These are phyloP conservation scores for Tricholoma hemisulphureum DNA, from an alignment of 768 basidiomycete genomes.

Conservation along the genomic window DNA sequence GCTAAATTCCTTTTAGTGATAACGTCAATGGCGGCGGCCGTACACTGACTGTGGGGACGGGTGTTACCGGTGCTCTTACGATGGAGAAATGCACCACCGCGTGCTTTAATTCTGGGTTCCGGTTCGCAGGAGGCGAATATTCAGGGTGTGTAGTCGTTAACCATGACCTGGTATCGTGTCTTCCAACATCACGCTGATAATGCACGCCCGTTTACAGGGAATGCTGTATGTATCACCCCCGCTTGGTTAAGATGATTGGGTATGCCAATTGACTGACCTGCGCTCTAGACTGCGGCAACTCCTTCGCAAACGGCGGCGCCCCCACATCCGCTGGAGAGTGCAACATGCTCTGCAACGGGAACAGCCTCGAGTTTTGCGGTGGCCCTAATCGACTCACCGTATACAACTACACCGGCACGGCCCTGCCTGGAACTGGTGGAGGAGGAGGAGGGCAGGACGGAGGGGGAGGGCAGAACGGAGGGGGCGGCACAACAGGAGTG, in stretches of 20 bases:
- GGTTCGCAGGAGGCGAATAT: slow-evolving; percentile 40
- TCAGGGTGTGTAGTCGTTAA: slow-evolving; percentile 27
- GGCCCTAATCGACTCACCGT: slow-evolving; percentile 65
- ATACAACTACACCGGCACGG: slow-evolving; percentile 68
- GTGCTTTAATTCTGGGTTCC: slow-evolving; percentile 54
- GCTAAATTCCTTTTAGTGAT: slow-evolving; percentile 41
- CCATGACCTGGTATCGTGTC: slow-evolving; percentile 21
- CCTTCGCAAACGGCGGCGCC: slow-evolving; percentile 46
- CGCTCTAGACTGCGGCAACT: slow-evolving; percentile 47
- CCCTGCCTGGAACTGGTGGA: slow-evolving; percentile 38
- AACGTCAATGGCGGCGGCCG: slow-evolving; percentile 42
- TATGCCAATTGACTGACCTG: neutral
- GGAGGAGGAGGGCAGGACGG: slow-evolving; percentile 37
- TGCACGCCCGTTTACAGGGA: slow-evolving; percentile 42
- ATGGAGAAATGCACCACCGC: slow-evolving; percentile 58
- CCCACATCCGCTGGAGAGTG: slow-evolving; percentile 53
- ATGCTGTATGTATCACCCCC: slow-evolving; percentile 47
- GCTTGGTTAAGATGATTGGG: slow-evolving; percentile 1
- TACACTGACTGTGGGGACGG: slow-evolving; percentile 35
- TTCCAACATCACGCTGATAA: neutral
- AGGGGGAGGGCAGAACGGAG: slow-evolving; percentile 15
- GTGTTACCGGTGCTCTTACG: slow-evolving; percentile 44
- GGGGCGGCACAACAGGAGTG: slow-evolving; percentile 25
- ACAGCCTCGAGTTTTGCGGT: slow-evolving; percentile 66
- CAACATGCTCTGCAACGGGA: slow-evolving; percentile 64